Conservation (phyloP, 768 basidiomycete genomes). For the Pulveroboletus ravenelii region DNA sequence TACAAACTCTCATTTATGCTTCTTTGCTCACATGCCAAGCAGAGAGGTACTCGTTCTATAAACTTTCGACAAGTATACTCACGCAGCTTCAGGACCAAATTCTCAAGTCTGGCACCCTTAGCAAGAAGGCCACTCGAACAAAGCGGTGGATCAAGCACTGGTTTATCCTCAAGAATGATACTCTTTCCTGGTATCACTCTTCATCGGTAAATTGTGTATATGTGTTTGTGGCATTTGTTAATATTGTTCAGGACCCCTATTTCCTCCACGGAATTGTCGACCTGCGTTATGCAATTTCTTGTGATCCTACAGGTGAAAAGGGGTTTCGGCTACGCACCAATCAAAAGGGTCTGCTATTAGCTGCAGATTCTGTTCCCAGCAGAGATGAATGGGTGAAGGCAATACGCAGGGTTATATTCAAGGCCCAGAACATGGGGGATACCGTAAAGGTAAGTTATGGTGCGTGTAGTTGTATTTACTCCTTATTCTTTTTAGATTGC, state of each 20-base stretch:
- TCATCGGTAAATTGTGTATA: conserved; percentile 59
- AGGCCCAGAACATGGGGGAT: conserved; percentile 94
- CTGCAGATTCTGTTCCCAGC: conserved; percentile 76
- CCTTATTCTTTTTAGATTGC: conserved; percentile 57
- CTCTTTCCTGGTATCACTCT: conserved; percentile 94
- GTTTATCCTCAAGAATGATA: conserved; percentile 95
- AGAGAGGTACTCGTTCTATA: conserved; percentile 57
- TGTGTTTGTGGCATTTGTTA: conserved; percentile 5
- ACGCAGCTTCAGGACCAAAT: conserved; percentile 67
- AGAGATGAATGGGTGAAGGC: conserved; percentile 96
- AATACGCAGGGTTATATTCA: conserved; percentile 90
- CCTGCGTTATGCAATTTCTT: conserved; percentile 86
- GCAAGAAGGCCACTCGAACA: conserved; percentile 83
- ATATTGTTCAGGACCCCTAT: conserved; percentile 75
- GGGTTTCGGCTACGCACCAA: conserved; percentile 82
- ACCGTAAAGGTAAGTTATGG: conserved; percentile 70
- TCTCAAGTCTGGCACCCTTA: conserved; percentile 85
- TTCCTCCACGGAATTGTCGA: conserved; percentile 97
- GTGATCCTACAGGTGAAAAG: conserved; percentile 73
- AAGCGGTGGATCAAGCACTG: conserved; percentile 94
- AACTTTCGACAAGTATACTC: conserved; percentile 1
- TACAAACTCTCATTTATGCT: conserved; percentile 89
- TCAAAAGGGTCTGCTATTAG: conserved; percentile 66
- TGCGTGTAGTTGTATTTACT: neutral
- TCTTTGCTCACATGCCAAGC: conserved; percentile 92